A percentile compares a stretch with the other conserved stretches of the same genome.
These are phyloP conservation scores for Ogataea degrootiae DNA, from an alignment of 805 yeast genomes.

Conservation along the genomic window DNA sequence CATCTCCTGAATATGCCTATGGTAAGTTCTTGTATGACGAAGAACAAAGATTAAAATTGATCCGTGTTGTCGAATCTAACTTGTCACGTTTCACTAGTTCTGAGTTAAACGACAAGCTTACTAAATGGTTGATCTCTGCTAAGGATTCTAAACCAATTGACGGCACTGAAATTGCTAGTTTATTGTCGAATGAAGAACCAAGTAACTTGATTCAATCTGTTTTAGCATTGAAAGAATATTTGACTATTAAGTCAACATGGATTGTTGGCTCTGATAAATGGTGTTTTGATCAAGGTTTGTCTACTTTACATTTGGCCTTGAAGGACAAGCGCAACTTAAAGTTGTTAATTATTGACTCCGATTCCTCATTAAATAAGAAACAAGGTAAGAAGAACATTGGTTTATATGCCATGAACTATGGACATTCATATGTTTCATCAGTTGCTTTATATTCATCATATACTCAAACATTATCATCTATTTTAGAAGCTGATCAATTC, in stretches of 20 bases:
- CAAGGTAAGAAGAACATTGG: slow-evolving; percentile 89
- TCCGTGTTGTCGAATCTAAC: slow-evolving; percentile 41
- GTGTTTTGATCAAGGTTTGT: slow-evolving; percentile 88
- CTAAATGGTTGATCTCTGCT: slow-evolving; percentile 65
- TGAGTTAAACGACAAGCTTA: slow-evolving; percentile 46
- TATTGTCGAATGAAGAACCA: slow-evolving; percentile 34
- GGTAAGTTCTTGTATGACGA: slow-evolving; percentile 65
- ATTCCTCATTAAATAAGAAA: slow-evolving; percentile 50
- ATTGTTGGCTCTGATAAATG: slow-evolving; percentile 91
- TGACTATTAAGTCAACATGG: slow-evolving; percentile 61
- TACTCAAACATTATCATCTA: slow-evolving; percentile 85
- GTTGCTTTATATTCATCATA: slow-evolving; percentile 91
- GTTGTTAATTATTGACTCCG: slow-evolving; percentile 82
- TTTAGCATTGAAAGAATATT: slow-evolving; percentile 40
- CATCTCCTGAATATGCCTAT: slow-evolving; percentile 81
- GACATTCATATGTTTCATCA: slow-evolving; percentile 86
- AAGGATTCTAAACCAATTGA: slow-evolving; percentile 32
- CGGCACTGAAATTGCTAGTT: slow-evolving; percentile 27
- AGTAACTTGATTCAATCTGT: slow-evolving; percentile 28
- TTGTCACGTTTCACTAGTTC: slow-evolving; percentile 41
- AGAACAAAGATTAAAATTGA: slow-evolving; percentile 44
- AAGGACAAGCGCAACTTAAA: slow-evolving; percentile 68
- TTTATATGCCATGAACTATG: slow-evolving; percentile 89
- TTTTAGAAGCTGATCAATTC: slow-evolving; percentile 84
- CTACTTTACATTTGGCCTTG: slow-evolving; percentile 84